phyloP scores from a whole-genome alignment of 2,329 filamentous ascomycete species.

The Nigrograna mackinnonii region DNA sequence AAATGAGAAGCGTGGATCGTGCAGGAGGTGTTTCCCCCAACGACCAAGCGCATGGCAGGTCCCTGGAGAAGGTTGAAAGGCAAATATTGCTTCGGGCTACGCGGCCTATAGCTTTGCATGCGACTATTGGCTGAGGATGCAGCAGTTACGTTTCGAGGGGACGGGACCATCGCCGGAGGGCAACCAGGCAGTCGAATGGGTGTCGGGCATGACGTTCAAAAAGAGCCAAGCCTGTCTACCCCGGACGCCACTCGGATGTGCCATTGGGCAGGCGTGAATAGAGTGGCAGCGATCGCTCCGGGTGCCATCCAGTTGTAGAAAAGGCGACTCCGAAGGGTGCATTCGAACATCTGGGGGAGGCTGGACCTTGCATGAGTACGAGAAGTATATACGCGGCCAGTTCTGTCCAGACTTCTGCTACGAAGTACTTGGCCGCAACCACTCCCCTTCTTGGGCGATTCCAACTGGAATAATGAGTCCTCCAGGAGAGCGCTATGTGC shows the following conservation, averaged over 20 bases:
- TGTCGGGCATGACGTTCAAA: constrained; percentile 17
- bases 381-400: no score
- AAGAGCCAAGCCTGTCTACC: constrained; percentile 22
- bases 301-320: constrained; percentile 19
- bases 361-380: background rate
- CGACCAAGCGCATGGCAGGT: constrained; percentile 9
- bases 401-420: no score
- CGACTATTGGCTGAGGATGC: constrained; percentile 19
- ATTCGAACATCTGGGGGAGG: constrained; percentile 25
- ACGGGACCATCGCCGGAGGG: constrained; percentile 2
- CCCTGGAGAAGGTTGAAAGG: constrained; percentile 8
- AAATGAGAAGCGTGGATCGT: constrained; percentile 24
- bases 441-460: no score
- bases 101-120: background rate
- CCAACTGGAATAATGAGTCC: no score
- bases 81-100: constrained; percentile 20
- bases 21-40: constrained; percentile 23
- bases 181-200: constrained; percentile 2
- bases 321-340: constrained; percentile 8
- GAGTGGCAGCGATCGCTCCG: constrained; percentile 22
- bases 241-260: constrained; percentile 18
- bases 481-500: no score
- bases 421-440: no score
- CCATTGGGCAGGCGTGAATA: constrained; percentile 13
- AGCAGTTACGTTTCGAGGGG: constrained; percentile 17